phyloP scores from a whole-genome alignment of 2,329 filamentous ascomycete genomes.

The Hypomyces perniciosus region DNA sequence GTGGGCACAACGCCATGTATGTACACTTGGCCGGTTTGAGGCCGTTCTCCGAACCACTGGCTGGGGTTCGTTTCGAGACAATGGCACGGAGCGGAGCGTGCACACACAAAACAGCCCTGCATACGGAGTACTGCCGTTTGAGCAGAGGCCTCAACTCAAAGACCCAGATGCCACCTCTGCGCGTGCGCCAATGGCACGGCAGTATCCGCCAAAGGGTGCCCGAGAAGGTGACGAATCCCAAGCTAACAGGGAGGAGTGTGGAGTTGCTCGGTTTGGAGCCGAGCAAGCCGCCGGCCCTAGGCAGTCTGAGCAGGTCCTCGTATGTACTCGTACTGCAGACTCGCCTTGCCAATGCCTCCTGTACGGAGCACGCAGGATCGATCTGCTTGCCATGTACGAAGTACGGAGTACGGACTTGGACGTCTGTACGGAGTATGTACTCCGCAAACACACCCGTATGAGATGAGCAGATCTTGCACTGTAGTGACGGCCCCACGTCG shows the following conservation, averaged over 20 bases:
- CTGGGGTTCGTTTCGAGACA: slow-evolving; percentile 16
- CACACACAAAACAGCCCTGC: slow-evolving; percentile 16
- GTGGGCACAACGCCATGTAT: neutral
- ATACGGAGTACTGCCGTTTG: neutral
- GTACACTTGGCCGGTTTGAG: slow-evolving; percentile 25
- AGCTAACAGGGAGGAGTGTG: slow-evolving; percentile 17
- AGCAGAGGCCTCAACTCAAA: too few relatives aligned
- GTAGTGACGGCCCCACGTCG: slow-evolving; percentile 3
- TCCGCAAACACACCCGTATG: too few relatives aligned
- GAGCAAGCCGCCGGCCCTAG: slow-evolving; percentile 28
- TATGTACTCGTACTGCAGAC: too few relatives aligned
- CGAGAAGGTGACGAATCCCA: slow-evolving; percentile 26
- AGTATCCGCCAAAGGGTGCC: slow-evolving; percentile 27
- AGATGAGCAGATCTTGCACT: too few relatives aligned
- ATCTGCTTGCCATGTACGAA: too few relatives aligned
- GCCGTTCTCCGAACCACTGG: slow-evolving; percentile 23
- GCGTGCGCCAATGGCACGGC: slow-evolving; percentile 30
- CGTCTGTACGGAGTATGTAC: too few relatives aligned
- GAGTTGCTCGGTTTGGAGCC: slow-evolving; percentile 31
- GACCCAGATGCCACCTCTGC: slow-evolving; percentile 21
- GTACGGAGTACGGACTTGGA: too few relatives aligned
- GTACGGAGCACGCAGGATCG: too few relatives aligned
- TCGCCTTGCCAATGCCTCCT: too few relatives aligned
- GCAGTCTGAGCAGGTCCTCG: neutral
- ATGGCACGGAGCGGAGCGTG: neutral